Evolutionary conservation across 768 basidiomycete species (phyloP).

Genomic region (Erythrobasidium yunnanense): DNA sequence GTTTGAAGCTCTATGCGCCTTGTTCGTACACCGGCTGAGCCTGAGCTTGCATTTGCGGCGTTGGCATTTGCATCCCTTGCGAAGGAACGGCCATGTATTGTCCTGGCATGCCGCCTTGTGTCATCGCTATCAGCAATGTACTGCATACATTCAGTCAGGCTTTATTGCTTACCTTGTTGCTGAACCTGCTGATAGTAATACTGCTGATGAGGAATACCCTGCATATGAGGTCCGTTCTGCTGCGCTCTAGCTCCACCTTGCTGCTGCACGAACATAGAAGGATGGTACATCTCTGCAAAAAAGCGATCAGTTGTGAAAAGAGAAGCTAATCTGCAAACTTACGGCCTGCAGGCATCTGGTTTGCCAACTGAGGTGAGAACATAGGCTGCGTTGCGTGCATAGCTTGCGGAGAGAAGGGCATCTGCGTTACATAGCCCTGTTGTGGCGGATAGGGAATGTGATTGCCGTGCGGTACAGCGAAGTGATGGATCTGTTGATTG

Average conservation of each 20-base stretch:
- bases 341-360: constrained; percentile 10
- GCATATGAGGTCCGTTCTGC: background rate
- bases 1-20: too few species aligned
- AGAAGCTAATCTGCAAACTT: background rate
- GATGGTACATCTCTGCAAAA: too few species aligned
- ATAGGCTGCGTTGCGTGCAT: constrained; percentile 10
- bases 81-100: background rate
- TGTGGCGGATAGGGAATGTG: background rate
- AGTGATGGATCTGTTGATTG: background rate
- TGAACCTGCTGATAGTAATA: background rate
- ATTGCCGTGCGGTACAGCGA: constrained; percentile 1
- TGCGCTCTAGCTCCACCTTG: background rate
- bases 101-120: background rate
- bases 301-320: too few species aligned
- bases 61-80: background rate
- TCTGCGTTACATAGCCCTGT: background rate
- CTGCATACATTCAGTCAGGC: background rate
- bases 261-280: background rate
- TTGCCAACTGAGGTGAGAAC: constrained; percentile 17
- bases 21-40: background rate
- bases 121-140: background rate
- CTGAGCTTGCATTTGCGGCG: too few species aligned
- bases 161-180: background rate
- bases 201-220: background rate
- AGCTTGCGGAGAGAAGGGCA: constrained; percentile 13